Base-by-base conservation (phyloP, 225 moss, liverwort and hornwort genomes). In the Marchantia paleacea region DNA sequence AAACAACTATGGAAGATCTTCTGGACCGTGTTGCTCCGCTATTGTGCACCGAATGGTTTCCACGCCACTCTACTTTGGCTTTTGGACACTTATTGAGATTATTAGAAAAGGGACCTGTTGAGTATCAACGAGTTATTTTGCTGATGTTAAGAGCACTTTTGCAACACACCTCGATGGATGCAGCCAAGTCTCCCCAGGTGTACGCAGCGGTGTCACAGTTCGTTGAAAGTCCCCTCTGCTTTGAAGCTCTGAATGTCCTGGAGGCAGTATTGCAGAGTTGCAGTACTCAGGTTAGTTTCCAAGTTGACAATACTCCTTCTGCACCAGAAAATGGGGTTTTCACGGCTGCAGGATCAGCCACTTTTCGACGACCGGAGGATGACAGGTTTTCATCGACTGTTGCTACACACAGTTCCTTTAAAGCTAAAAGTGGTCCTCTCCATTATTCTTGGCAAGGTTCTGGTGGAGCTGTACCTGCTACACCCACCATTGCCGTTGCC, bases 201-300 rank as follows among this genome's bases (percentile, higher is more conserved):
- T 99, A 99, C 82, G 94, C 91, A 80, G 99, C 99, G 80, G 99
- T 99, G 49, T 95, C 95, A 68, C 99, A 95, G 81, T 86, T 99
- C 81, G 99, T 99, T 81, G 99, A 99, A 78, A 91, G 94, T 81
- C 88, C 92, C 50, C 92, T 99, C 39, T 99, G 93, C 75, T 80
- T 76, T 78, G 99, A 99, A 91, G 99, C 99, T 61, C 90, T 99
- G 69, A 94, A 95, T 81, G 99, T 99, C 30, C 80, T 99, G 39
- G 94, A 99, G 86, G 99, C 99, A 69, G 94, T 99, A 77, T 82
- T 99, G 67, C 99, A 99, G 87, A 94, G 95, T 82, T 94, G 91
- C 81, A 97, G 89, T 85, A 89, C 87, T 1, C 87, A 88, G 73
- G 87, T 86, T 75, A 86, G 82, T 87, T 85, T 90, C 61, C 88